A percentile compares a stretch with the other conserved stretches of the same genome.
Evolutionary conservation across 202 grass and related monocot genomes (phyloP).

Genomic region (Elaeis oleifera): DNA sequence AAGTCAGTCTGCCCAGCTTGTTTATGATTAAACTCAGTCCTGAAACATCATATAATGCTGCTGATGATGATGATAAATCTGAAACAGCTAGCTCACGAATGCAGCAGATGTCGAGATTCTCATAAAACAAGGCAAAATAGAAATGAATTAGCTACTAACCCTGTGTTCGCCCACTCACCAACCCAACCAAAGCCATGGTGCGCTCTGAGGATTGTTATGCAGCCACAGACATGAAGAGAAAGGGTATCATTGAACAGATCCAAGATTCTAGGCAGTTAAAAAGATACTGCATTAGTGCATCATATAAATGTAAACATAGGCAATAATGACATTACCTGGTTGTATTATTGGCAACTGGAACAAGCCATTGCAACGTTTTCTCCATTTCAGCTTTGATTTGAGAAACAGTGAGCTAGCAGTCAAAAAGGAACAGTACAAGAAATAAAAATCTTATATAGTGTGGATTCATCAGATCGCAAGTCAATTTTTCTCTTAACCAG

Average conservation of each 20-base stretch:
- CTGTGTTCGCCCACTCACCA: constrained; percentile 34
- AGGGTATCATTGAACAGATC: not conserved
- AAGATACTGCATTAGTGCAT: not conserved
- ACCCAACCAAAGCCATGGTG: constrained; percentile 37
- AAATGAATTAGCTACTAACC: constrained; percentile 18
- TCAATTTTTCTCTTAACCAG: too few relatives aligned
- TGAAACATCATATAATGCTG: constrained; percentile 4
- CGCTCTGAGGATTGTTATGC: constrained; percentile 18
- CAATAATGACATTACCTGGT: constrained; percentile 16
- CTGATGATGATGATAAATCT: too few relatives aligned
- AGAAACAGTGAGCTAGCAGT: constrained; percentile 14
- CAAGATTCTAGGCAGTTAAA: not conserved
- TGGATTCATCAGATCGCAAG: not conserved
- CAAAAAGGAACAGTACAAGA: not conserved
- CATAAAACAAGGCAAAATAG: not conserved
- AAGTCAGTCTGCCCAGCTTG: not conserved
- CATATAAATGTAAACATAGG: not conserved
- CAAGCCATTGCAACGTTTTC: constrained; percentile 31
- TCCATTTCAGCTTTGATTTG: constrained; percentile 33
- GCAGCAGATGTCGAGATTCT: not conserved
- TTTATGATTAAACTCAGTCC: constrained; percentile 20
- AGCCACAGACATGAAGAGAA: not conserved
- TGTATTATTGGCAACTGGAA: constrained; percentile 38
- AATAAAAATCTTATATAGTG: not conserved
- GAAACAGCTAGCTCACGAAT: not conserved